Conservation (phyloP, 805 yeast species). For the Kodamaea neixiangensis region DNA sequence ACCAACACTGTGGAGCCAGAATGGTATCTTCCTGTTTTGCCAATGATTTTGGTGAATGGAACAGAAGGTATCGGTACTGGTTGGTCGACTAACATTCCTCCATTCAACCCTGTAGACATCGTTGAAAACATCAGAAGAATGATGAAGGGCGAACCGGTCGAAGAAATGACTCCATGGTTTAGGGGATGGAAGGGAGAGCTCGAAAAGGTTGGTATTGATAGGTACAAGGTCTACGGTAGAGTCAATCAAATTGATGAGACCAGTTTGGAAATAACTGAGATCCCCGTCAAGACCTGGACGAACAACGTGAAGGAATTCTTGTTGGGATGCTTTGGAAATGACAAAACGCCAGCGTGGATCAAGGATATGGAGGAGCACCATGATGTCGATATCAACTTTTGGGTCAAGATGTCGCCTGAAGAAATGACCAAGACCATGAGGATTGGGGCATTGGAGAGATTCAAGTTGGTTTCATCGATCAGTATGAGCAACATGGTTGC, state of each 20-base stretch:
- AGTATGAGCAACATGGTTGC: slow-evolving; percentile 90
- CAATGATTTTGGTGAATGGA: slow-evolving; percentile 94
- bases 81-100: slow-evolving; percentile 94
- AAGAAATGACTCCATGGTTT: slow-evolving; percentile 88
- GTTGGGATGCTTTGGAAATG: slow-evolving; percentile 74
- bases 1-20: slow-evolving; percentile 93
- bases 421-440: slow-evolving; percentile 80
- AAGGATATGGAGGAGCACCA: slow-evolving; percentile 96
- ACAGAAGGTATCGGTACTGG: slow-evolving; percentile 99
- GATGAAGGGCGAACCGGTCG: slow-evolving; percentile 70
- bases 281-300: slow-evolving; percentile 94
- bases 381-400: slow-evolving; percentile 74
- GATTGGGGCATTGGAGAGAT: slow-evolving; percentile 81
- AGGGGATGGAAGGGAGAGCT: slow-evolving; percentile 92
- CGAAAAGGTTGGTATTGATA: slow-evolving; percentile 63
- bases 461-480: slow-evolving; percentile 70
- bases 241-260: slow-evolving; percentile 79
- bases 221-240: slow-evolving; percentile 74
- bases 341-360: slow-evolving; percentile 79
- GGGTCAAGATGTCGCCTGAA: slow-evolving; percentile 68
- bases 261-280: slow-evolving; percentile 85
- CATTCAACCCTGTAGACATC: slow-evolving; percentile 83
- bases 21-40: slow-evolving; percentile 92
- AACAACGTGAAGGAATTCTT: slow-evolving; percentile 84
- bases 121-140: slow-evolving; percentile 71